Evolutionary conservation across 176 grass and related monocot species (phyloP).

Genomic region (bread wheat (Triticum aestivum)): DNA sequence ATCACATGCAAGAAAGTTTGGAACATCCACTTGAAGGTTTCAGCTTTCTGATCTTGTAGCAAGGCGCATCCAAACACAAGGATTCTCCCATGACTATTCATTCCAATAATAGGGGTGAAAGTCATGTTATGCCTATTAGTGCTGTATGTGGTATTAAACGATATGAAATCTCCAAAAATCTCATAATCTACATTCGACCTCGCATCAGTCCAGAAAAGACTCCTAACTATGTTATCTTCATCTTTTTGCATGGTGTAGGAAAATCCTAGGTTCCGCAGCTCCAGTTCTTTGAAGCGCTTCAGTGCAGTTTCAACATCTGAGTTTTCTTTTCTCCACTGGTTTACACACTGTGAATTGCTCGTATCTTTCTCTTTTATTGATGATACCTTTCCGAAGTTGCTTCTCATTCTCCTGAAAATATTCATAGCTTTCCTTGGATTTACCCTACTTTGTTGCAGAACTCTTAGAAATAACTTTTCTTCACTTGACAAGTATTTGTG

Average conservation of each 20-base stretch:
- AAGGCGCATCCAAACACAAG: slow-evolving; percentile 21
- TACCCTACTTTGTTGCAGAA: slow-evolving; percentile 28
- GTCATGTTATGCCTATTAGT: slow-evolving; percentile 23
- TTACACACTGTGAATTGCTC: background rate
- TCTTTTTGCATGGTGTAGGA: background rate
- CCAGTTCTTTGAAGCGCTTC: slow-evolving; percentile 13
- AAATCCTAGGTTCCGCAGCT: slow-evolving; percentile 11
- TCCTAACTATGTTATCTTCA: slow-evolving; percentile 5
- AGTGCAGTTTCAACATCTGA: slow-evolving; percentile 29
- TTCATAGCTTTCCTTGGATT: slow-evolving; percentile 30
- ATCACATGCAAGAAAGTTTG: slow-evolving; percentile 30
- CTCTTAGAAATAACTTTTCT: slow-evolving; percentile 30
- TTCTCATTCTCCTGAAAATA: slow-evolving; percentile 21
- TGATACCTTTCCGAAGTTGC: background rate
- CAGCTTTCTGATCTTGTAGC: background rate
- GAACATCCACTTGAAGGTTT: slow-evolving; percentile 31
- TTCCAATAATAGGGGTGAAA: slow-evolving; percentile 30
- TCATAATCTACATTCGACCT: slow-evolving; percentile 21
- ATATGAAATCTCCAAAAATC: slow-evolving; percentile 27
- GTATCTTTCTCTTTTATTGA: background rate
- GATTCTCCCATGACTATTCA: slow-evolving; percentile 14
- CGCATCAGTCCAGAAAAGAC: slow-evolving; percentile 24
- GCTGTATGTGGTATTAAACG: slow-evolving; percentile 26
- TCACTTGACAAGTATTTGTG: slow-evolving; percentile 27
- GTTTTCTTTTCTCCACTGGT: slow-evolving; percentile 1